Evolutionary conservation across 805 yeast species (phyloP).

Genomic region (Brettanomyces anomalus): DNA sequence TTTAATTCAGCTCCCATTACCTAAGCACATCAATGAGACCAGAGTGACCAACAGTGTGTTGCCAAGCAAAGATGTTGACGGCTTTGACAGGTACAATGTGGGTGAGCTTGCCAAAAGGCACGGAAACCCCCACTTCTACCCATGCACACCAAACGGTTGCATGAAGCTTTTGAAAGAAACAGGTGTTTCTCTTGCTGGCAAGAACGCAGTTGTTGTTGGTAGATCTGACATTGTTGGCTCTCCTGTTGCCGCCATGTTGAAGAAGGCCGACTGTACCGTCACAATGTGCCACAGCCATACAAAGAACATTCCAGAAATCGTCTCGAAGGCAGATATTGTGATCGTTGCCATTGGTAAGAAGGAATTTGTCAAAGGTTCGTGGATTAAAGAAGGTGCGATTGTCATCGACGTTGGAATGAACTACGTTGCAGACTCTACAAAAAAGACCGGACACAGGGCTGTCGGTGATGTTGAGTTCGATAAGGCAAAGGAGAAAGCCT

Average conservation of each 20-base stretch:
- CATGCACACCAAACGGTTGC: conserved; percentile 82
- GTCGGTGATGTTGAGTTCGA: conserved; percentile 75
- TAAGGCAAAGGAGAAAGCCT: conserved; percentile 44
- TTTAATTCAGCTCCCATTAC: conserved; percentile 70
- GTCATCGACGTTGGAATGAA: conserved; percentile 83
- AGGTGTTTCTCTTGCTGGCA: conserved; percentile 48
- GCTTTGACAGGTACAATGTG: conserved; percentile 68
- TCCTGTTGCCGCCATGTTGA: conserved; percentile 65
- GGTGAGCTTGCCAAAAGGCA: conserved; percentile 71
- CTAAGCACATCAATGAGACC: conserved; percentile 60
- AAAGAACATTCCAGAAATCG: conserved; percentile 34
- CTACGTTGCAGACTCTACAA: conserved; percentile 55
- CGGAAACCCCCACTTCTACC: conserved; percentile 62
- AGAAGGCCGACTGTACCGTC: conserved; percentile 67
- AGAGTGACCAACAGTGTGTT: conserved; percentile 57
- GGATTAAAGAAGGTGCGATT: conserved; percentile 60
- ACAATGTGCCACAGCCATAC: conserved; percentile 68
- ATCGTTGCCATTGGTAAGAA: conserved; percentile 72
- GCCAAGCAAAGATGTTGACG: conserved; percentile 72
- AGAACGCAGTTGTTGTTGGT: conserved; percentile 76
- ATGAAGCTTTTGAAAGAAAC: conserved; percentile 53
- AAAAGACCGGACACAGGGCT: conserved; percentile 60
- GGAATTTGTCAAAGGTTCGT: conserved; percentile 61
- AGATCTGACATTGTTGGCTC: conserved; percentile 82
- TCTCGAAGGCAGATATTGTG: conserved; percentile 64